Evolutionary conservation across 805 yeast genomes (phyloP), one percentile per base, ranked within the genome.

Genomic region (Yamadazyma endophytica): DNA sequence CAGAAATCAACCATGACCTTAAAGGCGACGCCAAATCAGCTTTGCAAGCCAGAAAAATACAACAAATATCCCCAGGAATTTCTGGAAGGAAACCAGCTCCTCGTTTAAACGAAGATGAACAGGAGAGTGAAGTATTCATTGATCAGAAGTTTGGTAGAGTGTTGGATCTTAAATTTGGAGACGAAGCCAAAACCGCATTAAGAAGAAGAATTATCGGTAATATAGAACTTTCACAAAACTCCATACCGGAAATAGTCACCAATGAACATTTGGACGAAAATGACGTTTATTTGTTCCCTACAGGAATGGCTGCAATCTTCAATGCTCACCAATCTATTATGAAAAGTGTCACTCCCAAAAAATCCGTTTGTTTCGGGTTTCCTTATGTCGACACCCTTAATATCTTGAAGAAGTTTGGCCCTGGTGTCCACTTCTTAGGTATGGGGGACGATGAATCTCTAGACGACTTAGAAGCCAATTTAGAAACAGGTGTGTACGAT

Each of bases 381-480:
- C 96, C 97, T 5, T 92, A 90, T 56, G 92, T 86, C 17, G 97
- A 92, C 54, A 89, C 97, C 0, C 68, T 87, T 34, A 86, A 85
- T 45, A 79, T 92, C 36, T 67, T 92, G 47, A 72, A 73, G 49
- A 90, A 89, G 55, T 92, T 88, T 70, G 97, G 97, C 11, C 84
- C 89, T 3, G 97, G 97, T 21, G 84, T 82, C 23, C 79, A 79
- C 44, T 90, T 88, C 54, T 77, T 79, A 42, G 96, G 96, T 3
- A 64, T 75, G 43, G 96, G 96, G 13, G 95, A 86, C 47, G 81
- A 77, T 35, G 69, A 65, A 15, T 72, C 87, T 1, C 56, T 88
- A 29, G 76, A 68, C 31, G 79, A 79, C 31, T 58, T 92, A 24
- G 92, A 86, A 49, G 44, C 46, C 5, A 61, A 72, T 29, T 68